phyloP scores from a whole-genome alignment of 192 early-diverging fungal genomes.

The Coemansia sp. region DNA sequence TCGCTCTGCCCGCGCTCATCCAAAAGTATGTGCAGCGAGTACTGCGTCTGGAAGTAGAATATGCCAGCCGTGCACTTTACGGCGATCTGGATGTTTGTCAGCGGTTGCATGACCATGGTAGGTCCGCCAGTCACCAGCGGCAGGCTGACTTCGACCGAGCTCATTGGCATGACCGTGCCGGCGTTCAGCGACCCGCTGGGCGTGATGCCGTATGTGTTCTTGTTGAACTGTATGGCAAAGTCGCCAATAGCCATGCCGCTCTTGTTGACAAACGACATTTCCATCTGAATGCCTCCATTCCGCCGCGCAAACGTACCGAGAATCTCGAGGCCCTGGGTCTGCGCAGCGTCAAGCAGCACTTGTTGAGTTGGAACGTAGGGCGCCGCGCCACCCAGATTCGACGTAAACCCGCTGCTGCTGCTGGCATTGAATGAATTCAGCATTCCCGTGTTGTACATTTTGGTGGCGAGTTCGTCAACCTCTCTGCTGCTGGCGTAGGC shows the following conservation, averaged over 20 bases:
- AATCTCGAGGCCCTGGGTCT: conserved; percentile 58
- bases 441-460: conserved; percentile 47
- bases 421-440: conserved; percentile 10
- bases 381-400: not conserved
- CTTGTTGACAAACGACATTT: conserved; percentile 66
- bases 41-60: conserved; percentile 70
- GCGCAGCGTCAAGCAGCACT: conserved; percentile 55
- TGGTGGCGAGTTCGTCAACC: conserved; percentile 31
- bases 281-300: conserved; percentile 63
- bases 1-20: conserved; percentile 52
- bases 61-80: conserved; percentile 68
- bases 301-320: conserved; percentile 63
- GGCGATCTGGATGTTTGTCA: conserved; percentile 72
- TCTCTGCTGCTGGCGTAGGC: conserved; percentile 12
- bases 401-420: not conserved
- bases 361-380: conserved; percentile 47
- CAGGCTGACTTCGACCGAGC: conserved; percentile 51
- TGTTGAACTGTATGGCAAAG: conserved; percentile 83
- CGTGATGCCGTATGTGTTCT: conserved; percentile 71
- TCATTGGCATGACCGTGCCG: conserved; percentile 46
- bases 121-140: conserved; percentile 60
- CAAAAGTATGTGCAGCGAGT: conserved; percentile 66
- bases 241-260: conserved; percentile 56
- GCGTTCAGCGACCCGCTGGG: conserved; percentile 57
- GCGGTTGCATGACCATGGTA: conserved; percentile 52